These are phyloP conservation scores for Neoarthrinium moseri DNA, from an alignment of 2,329 filamentous ascomycete genomes.

Conservation along the genomic window DNA sequence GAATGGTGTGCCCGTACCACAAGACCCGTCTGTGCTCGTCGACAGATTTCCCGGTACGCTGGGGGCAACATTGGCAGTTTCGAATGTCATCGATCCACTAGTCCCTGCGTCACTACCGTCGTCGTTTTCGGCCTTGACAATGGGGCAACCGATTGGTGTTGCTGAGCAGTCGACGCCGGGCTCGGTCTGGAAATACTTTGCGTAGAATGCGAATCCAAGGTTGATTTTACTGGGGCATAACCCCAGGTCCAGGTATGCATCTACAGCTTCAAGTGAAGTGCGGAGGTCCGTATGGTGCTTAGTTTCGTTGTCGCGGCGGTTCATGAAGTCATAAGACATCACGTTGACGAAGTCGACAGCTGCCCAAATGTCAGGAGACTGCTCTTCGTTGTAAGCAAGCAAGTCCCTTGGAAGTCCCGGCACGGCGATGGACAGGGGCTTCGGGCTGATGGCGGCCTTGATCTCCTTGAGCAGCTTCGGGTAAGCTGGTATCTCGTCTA, in stretches of 20 bases:
- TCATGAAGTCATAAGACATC: slow-evolving; percentile 48
- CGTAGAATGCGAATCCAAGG: slow-evolving; percentile 66
- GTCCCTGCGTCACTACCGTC: slow-evolving; percentile 56
- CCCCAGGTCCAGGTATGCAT: slow-evolving; percentile 59
- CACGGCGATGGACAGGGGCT: slow-evolving; percentile 66
- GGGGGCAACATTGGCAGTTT: slow-evolving; percentile 26
- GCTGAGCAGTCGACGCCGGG: slow-evolving; percentile 36
- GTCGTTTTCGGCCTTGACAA: slow-evolving; percentile 56
- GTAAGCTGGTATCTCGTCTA: slow-evolving; percentile 62
- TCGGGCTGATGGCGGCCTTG: slow-evolving; percentile 56
- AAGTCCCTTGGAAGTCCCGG: slow-evolving; percentile 65
- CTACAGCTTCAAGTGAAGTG: slow-evolving; percentile 51
- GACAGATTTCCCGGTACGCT: slow-evolving; percentile 22
- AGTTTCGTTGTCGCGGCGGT: slow-evolving; percentile 63
- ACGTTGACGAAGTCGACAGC: slow-evolving; percentile 68
- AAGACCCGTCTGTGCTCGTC: slow-evolving; percentile 26
- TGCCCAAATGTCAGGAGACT: slow-evolving; percentile 55
- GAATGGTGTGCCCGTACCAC: slow-evolving; percentile 25
- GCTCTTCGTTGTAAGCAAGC: slow-evolving; percentile 62
- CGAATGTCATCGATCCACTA: slow-evolving; percentile 58
- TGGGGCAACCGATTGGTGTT: slow-evolving; percentile 52
- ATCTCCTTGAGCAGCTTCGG: slow-evolving; percentile 60
- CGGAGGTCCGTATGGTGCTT: slow-evolving; percentile 64
- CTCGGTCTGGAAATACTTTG: slow-evolving; percentile 61
- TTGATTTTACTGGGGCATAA: slow-evolving; percentile 53